These are phyloP conservation scores for Tympanopsis confertula DNA, from an alignment of 2,329 filamentous ascomycete species.

Conservation along the genomic window DNA sequence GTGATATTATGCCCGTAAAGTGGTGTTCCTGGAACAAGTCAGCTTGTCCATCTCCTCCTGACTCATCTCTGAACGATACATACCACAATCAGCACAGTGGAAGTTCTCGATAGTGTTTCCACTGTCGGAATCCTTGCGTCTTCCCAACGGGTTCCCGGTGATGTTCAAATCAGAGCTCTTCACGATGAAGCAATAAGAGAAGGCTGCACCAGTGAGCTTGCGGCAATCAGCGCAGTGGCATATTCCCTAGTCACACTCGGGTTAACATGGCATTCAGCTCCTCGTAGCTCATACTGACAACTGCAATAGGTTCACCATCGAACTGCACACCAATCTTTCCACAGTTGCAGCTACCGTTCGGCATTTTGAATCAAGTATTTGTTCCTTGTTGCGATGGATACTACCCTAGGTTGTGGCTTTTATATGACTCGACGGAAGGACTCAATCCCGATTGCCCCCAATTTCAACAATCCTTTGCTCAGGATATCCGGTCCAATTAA, in stretches of 20 bases:
- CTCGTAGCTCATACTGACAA: constrained; percentile 10
- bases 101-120: constrained; percentile 20
- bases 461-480: too few species aligned
- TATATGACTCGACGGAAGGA: too few species aligned
- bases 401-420: too few species aligned
- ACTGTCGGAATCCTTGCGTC: constrained; percentile 19
- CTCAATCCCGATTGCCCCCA: too few species aligned
- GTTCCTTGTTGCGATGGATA: too few species aligned
- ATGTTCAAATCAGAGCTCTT: constrained; percentile 14
- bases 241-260: constrained; percentile 14
- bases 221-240: constrained; percentile 25
- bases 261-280: background rate
- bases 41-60: background rate
- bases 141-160: constrained; percentile 17
- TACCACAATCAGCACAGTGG: constrained; percentile 23
- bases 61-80: constrained; percentile 4
- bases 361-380: constrained; percentile 10
- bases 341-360: constrained; percentile 20
- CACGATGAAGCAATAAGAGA: constrained; percentile 16
- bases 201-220: constrained; percentile 19
- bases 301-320: constrained; percentile 13
- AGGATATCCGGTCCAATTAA: too few species aligned
- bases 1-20: constrained; percentile 14
- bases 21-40: constrained; percentile 2
- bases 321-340: constrained; percentile 19